Percentiles rank a stretch among this genome's conserved stretches.
phyloP scores from a whole-genome alignment of 768 basidiomycete genomes.

The Amanita muscaria region DNA sequence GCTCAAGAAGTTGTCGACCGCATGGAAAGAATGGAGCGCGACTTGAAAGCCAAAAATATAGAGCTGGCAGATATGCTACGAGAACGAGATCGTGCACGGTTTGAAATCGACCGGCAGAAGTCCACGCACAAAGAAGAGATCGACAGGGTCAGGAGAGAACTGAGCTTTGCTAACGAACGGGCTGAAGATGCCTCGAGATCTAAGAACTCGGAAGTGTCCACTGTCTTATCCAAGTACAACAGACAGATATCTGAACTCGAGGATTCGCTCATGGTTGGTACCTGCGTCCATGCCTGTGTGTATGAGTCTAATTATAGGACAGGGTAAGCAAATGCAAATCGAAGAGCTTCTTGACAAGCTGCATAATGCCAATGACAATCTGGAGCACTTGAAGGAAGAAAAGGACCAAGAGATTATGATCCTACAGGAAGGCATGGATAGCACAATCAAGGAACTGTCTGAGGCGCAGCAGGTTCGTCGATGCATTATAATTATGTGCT shows the following conservation, averaged over 20 bases:
- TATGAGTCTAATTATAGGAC: constrained; percentile 9
- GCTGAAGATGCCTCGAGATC: constrained; percentile 87
- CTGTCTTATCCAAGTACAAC: constrained; percentile 87
- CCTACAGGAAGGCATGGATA: constrained; percentile 92
- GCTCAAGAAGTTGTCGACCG: constrained; percentile 96
- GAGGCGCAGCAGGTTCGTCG: constrained; percentile 72
- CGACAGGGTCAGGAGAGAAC: constrained; percentile 85
- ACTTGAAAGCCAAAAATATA: constrained; percentile 96
- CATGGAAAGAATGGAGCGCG: constrained; percentile 98
- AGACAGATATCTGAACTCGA: constrained; percentile 95
- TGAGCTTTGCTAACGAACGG: constrained; percentile 94
- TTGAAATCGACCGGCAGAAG: constrained; percentile 91
- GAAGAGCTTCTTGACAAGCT: constrained; percentile 84
- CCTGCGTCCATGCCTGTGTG: background rate
- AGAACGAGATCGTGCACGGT: constrained; percentile 91
- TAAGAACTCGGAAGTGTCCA: constrained; percentile 89
- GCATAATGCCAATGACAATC: constrained; percentile 61
- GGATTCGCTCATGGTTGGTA: constrained; percentile 77
- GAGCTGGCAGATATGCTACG: constrained; percentile 99
- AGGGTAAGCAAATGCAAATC: constrained; percentile 96
- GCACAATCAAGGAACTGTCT: constrained; percentile 77
- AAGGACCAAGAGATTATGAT: constrained; percentile 97
- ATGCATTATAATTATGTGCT: background rate
- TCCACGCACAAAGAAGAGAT: constrained; percentile 92
- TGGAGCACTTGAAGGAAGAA: constrained; percentile 83